These are phyloP conservation scores for Balakata baccata DNA, from an alignment of 345 rosid species.

Conservation along the genomic window DNA sequence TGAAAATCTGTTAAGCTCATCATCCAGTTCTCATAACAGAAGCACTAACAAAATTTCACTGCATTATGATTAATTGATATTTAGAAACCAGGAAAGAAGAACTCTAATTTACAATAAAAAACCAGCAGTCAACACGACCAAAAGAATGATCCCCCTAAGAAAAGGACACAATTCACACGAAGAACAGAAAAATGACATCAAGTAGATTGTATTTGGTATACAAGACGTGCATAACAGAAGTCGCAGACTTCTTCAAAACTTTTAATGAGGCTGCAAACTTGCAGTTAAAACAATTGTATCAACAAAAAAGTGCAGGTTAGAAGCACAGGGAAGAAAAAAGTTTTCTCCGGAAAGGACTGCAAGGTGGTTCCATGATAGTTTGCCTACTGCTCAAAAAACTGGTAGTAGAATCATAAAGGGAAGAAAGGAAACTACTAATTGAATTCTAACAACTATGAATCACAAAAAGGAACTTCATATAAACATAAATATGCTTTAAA, in stretches of 20 bases:
- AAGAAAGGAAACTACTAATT: background rate
- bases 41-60: background rate
- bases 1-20: constrained; percentile 5
- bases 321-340: background rate
- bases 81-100: background rate
- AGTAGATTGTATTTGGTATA: background rate
- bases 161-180: background rate
- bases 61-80: background rate
- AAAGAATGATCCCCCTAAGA: background rate
- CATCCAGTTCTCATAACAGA: background rate
- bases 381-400: background rate
- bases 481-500: background rate
- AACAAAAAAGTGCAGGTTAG: background rate
- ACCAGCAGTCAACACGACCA: background rate
- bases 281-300: background rate
- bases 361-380: background rate
- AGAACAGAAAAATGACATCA: background rate
- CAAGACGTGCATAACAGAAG: background rate
- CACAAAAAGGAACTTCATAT: background rate
- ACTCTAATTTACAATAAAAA: background rate
- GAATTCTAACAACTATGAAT: background rate
- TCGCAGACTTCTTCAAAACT: background rate
- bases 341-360: background rate
- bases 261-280: background rate
- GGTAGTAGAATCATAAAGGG: background rate